Evolutionary conservation across 2,329 filamentous ascomycete species (phyloP).

Genomic region (Tolypocladium capitatum): DNA sequence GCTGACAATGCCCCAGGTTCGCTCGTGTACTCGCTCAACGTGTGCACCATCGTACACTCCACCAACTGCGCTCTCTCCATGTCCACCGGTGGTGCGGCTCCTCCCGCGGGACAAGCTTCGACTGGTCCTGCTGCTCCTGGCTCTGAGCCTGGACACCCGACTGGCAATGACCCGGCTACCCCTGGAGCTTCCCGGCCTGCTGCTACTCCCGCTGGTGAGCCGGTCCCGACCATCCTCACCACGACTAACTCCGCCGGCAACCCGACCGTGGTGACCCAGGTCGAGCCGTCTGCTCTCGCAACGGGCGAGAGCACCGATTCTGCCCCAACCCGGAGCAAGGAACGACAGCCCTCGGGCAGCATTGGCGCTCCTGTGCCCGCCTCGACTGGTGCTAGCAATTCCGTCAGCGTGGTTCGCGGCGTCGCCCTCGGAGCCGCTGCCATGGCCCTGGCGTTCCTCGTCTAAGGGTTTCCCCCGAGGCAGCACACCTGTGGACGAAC

Average conservation of each 20-base stretch:
- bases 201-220: neutral
- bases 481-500: neutral
- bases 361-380: conserved; percentile 9
- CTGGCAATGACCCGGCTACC: neutral
- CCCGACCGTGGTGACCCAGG: conserved; percentile 9
- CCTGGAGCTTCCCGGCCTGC: neutral
- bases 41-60: conserved; percentile 21
- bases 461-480: conserved; percentile 7
- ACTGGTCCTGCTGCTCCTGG: neutral
- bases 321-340: neutral
- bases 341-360: conserved; percentile 1
- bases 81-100: conserved; percentile 11
- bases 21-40: conserved; percentile 21
- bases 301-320: conserved; percentile 5
- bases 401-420: conserved; percentile 8
- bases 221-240: conserved; percentile 7
- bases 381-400: conserved; percentile 17
- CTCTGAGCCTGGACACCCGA: neutral
- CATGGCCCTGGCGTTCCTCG: conserved; percentile 12
- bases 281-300: conserved; percentile 8
- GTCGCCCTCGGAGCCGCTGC: conserved; percentile 12
- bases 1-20: conserved; percentile 11
- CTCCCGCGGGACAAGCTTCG: conserved; percentile 5
- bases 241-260: conserved; percentile 8
- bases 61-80: conserved; percentile 19